phyloP scores from a whole-genome alignment of 352 stramenopile genomes.

The Chrysophaeum taylorii region DNA sequence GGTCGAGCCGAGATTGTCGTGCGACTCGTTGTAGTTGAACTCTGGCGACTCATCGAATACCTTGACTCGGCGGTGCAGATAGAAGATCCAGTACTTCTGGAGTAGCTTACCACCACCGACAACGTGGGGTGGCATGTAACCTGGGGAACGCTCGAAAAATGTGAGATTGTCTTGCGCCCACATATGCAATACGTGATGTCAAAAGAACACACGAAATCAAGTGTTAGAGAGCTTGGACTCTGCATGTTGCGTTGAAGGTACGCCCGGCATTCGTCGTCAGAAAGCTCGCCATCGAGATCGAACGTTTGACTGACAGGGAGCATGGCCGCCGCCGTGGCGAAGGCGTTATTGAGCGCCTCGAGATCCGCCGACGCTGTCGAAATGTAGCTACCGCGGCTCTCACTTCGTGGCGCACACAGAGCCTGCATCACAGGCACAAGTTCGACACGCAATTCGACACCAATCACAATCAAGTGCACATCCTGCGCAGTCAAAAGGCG shows the following conservation, averaged over 20 bases:
- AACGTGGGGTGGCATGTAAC: too few relatives aligned
- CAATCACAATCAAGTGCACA: constrained; percentile 32
- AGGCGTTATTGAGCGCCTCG: constrained; percentile 26
- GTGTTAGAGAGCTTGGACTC: constrained; percentile 20
- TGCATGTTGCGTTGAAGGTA: constrained; percentile 30
- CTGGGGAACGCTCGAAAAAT: too few relatives aligned
- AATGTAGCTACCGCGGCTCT: neutral
- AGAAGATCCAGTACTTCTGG: constrained; percentile 34
- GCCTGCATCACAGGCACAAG: constrained; percentile 24
- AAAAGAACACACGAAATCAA: too few relatives aligned
- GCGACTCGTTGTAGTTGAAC: constrained; percentile 33
- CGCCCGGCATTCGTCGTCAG: constrained; percentile 26
- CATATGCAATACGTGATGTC: too few relatives aligned
- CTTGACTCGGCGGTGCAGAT: constrained; percentile 28
- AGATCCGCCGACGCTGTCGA: constrained; percentile 28
- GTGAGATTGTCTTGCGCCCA: too few relatives aligned
- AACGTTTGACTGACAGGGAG: constrained; percentile 38
- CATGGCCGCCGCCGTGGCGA: constrained; percentile 20
- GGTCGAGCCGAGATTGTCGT: constrained; percentile 34
- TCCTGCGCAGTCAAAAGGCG: constrained; percentile 26
- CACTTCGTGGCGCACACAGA: too few relatives aligned
- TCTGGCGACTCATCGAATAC: constrained; percentile 39
- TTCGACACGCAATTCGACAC: constrained; percentile 24
- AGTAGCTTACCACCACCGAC: constrained; percentile 29
- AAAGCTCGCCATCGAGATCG: constrained; percentile 34